These are phyloP conservation scores for Cyclotella cryptica DNA, from an alignment of 108 stramenopile genomes.

Conservation along the genomic window DNA sequence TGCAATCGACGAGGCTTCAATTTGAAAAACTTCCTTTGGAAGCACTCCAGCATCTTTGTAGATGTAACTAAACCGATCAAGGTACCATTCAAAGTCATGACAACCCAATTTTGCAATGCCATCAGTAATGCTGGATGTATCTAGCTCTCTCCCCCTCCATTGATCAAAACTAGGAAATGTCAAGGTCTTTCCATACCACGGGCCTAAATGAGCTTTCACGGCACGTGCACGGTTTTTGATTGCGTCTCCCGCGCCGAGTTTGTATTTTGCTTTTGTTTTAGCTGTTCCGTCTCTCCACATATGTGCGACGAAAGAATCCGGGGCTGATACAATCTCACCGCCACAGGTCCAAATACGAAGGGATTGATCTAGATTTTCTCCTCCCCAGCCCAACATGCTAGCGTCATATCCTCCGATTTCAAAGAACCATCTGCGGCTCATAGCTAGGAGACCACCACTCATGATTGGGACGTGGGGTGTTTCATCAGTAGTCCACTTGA, in stretches of 20 bases:
- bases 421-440: constrained; percentile 55
- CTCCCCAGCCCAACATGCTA: constrained; percentile 51
- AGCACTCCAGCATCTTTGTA: constrained; percentile 45
- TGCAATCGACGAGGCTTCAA: constrained; percentile 16
- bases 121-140: constrained; percentile 48
- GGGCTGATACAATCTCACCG: constrained; percentile 51
- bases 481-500: constrained; percentile 50
- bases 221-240: constrained; percentile 46
- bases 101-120: constrained; percentile 28
- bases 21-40: constrained; percentile 49
- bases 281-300: constrained; percentile 47
- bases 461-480: constrained; percentile 49
- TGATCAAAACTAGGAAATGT: constrained; percentile 38
- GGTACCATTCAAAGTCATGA: constrained; percentile 49
- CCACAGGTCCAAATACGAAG: constrained; percentile 55
- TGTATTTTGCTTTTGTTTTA: constrained; percentile 50
- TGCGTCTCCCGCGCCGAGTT: constrained; percentile 46
- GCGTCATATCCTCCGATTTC: constrained; percentile 55
- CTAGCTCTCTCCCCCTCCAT: constrained; percentile 32
- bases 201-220: constrained; percentile 48
- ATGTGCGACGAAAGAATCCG: constrained; percentile 48
- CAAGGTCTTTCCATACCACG: constrained; percentile 47
- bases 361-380: constrained; percentile 52
- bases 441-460: constrained; percentile 51
- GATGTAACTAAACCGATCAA: constrained; percentile 41